Percentiles rank a stretch among this genome's conserved stretches.
phyloP scores from a whole-genome alignment of 768 basidiomycete genomes.

The Lenzites betulinus region DNA sequence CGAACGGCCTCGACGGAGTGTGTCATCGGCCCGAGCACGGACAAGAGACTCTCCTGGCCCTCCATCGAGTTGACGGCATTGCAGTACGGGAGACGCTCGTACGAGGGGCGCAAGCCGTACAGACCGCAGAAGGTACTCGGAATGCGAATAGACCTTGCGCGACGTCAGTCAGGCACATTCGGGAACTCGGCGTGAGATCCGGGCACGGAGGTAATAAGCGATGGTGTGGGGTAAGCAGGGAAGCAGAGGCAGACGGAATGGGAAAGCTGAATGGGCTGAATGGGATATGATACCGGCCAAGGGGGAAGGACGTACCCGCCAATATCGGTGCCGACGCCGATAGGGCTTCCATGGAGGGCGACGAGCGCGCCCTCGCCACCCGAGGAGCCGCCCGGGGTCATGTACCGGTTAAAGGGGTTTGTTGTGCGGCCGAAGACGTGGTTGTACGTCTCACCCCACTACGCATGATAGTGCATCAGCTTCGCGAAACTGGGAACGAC shows the following conservation, averaged over 20 bases:
- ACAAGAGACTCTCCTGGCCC: slow-evolving; percentile 71
- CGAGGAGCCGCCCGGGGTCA: slow-evolving; percentile 79
- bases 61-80: slow-evolving; percentile 63
- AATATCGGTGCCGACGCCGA: slow-evolving; percentile 80
- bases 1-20: slow-evolving; percentile 61
- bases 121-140: slow-evolving; percentile 68
- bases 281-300: background rate
- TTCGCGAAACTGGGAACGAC: background rate
- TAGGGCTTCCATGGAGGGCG: slow-evolving; percentile 48
- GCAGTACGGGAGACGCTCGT: slow-evolving; percentile 68
- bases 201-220: background rate
- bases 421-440: slow-evolving; percentile 75
- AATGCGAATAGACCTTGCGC: slow-evolving; percentile 66
- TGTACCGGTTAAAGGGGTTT: slow-evolving; percentile 72
- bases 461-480: background rate
- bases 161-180: too few relatives aligned
- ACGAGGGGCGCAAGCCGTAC: slow-evolving; percentile 74
- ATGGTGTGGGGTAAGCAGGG: background rate
- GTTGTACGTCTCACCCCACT: slow-evolving; percentile 84
- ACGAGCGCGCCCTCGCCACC: slow-evolving; percentile 86
- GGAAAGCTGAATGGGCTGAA: slow-evolving; percentile 2
- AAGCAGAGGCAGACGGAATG: slow-evolving; percentile 2
- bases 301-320: slow-evolving; percentile 54
- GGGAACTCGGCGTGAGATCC: background rate
- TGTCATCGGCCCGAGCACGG: slow-evolving; percentile 75